phyloP scores from a whole-genome alignment of 495 filamentous ascomycete genomes.

The Cladorrhinum samala region DNA sequence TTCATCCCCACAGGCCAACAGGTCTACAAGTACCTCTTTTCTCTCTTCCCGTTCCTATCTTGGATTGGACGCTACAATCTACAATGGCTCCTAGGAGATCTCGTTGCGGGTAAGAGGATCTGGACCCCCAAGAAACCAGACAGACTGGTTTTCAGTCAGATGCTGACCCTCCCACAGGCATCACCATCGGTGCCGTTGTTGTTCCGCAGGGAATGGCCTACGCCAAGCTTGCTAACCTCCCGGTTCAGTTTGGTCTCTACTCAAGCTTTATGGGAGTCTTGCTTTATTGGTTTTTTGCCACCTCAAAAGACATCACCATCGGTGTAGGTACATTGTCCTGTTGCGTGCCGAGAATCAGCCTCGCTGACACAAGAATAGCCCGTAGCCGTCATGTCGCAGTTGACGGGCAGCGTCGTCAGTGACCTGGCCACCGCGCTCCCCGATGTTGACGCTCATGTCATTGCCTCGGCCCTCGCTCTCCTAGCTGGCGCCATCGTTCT shows the following conservation, averaged over 20 bases:
- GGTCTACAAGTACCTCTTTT: constrained; percentile 52
- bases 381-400: constrained; percentile 90
- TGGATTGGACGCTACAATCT: constrained; percentile 89
- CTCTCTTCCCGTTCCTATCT: constrained; percentile 76
- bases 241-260: constrained; percentile 82
- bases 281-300: constrained; percentile 98
- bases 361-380: constrained; percentile 49
- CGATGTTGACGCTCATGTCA: constrained; percentile 50
- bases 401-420: constrained; percentile 73
- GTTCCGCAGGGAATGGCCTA: constrained; percentile 98
- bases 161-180: no score
- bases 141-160: neutral
- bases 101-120: constrained; percentile 69
- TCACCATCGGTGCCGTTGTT: constrained; percentile 93
- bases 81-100: constrained; percentile 81
- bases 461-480: constrained; percentile 76
- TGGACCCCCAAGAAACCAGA: neutral
- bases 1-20: constrained; percentile 52
- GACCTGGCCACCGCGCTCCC: constrained; percentile 52
- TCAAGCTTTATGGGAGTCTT: constrained; percentile 97
- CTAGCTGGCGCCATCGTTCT: constrained; percentile 77
- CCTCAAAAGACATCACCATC: constrained; percentile 98
- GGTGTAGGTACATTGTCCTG: no score
- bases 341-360: constrained; percentile 12
- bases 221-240: constrained; percentile 72